Conservation (phyloP, 257 asterid species). For the Primulina eburnea region DNA sequence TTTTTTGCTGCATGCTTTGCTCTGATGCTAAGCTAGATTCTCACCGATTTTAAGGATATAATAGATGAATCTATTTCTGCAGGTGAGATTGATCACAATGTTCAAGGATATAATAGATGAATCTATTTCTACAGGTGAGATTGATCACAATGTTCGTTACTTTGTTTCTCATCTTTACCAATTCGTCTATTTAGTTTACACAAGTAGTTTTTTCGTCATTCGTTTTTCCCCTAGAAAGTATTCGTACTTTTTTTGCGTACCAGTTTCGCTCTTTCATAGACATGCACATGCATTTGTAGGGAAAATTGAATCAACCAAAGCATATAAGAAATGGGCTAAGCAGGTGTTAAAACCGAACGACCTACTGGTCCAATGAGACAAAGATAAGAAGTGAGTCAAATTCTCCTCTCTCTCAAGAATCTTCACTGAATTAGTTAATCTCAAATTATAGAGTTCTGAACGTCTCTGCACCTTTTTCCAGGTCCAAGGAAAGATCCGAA, state of each 20-base stretch:
- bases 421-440: constrained; percentile 5
- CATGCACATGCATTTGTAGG: not conserved
- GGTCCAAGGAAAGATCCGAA: not conserved
- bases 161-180: not conserved
- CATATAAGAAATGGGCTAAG: not conserved
- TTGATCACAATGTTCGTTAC: not conserved
- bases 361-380: not conserved
- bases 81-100: not conserved
- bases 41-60: not conserved
- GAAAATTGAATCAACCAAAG: not conserved
- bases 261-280: not conserved
- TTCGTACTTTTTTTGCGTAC: not conserved
- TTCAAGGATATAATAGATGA: not conserved
- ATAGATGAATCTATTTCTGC: not conserved
- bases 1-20: constrained; percentile 92
- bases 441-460: not conserved
- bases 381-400: not conserved
- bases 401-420: not conserved
- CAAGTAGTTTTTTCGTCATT: not conserved
- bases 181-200: not conserved
- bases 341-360: not conserved
- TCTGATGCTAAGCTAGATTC: constrained; percentile 54
- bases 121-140: not conserved
- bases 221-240: too few species aligned
- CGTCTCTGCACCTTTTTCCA: not conserved